Conservation (phyloP, 2,329 filamentous ascomycete species). For the Monilinia polystroma region DNA sequence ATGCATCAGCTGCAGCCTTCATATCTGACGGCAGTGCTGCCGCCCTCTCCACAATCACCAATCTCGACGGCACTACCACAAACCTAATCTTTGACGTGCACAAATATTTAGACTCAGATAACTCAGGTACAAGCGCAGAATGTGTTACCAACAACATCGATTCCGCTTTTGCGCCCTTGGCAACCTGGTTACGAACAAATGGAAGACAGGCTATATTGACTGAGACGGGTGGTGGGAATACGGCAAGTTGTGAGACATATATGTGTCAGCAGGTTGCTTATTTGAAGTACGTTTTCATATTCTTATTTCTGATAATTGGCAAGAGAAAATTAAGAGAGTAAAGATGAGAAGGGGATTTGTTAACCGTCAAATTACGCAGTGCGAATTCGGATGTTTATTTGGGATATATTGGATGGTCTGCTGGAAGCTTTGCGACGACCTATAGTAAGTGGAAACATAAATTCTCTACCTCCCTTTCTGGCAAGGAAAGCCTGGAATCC, state of each 20-base stretch:
- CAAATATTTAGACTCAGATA: conserved; percentile 59
- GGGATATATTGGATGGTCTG: conserved; percentile 43
- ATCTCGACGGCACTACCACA: conserved; percentile 57
- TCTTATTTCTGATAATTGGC: background rate
- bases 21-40: conserved; percentile 51
- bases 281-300: conserved; percentile 34
- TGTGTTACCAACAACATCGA: conserved; percentile 55
- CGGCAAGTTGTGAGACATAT: conserved; percentile 39
- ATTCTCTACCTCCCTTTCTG: background rate
- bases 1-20: conserved; percentile 51
- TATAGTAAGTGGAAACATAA: conserved; percentile 29
- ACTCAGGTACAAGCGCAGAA: conserved; percentile 51
- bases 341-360: background rate
- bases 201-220: conserved; percentile 52
- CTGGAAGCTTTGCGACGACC: conserved; percentile 39
- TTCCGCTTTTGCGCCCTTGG: conserved; percentile 48
- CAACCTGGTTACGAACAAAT: conserved; percentile 48
- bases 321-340: background rate
- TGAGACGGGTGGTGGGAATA: conserved; percentile 50
- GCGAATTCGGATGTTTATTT: conserved; percentile 43
- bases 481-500: no score
- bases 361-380: conserved; percentile 26
- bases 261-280: conserved; percentile 40
- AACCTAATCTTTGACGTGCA: conserved; percentile 60
- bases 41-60: conserved; percentile 53